Evolutionary conservation across 352 stramenopile genomes (phyloP), one percentile per base, ranked within the genome.

Genomic region (Phytopythium ostracodes): DNA sequence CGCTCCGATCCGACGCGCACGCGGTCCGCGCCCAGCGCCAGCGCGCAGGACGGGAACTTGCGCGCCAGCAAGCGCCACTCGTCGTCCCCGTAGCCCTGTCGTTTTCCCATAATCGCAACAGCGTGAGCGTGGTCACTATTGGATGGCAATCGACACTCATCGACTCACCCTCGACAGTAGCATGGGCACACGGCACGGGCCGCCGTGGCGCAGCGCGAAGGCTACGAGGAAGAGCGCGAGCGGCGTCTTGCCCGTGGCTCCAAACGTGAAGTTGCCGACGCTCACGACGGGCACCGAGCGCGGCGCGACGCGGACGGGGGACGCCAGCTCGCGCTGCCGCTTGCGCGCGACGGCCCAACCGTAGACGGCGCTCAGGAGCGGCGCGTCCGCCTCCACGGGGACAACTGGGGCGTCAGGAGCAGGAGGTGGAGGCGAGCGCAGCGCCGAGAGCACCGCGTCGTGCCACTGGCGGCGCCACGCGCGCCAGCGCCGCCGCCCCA

Each of bases 231-330:
- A 76, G 50, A 81, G 56, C 27, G 81, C 81, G 10, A 76, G 84
- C 24, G 81, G 81, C 43, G 81, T 91, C 68, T 91, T 91, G 56
- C 81, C 81, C 5, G 81, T 91, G n/a, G 76, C 81, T 2, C 81
- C 81, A 43, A 88, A 89, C 2, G 81, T 91, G 57, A 85, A 50
- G 68, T 91, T 91, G 31, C 81, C 81, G 27, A 89, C 75, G 46
- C 78, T 88, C n/a, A 91, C 64, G 18, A 87, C 75, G 9, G 72
- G 77, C 44, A 91, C 47, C 9, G 49, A 29, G 0, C 51, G 59
- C 10, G 69, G 63, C n/a, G 63, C 59, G 40, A 88, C 68, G 24
- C 68, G 75, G 31, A 69, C 42, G 2, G 65, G 33, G 0, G 31
- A 18, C 36, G 67, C 44, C 46, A 64, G 20, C 25, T 81, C 76